Evolutionary conservation across 805 yeast genomes (phyloP).

Genomic region (Candida ortonii): DNA sequence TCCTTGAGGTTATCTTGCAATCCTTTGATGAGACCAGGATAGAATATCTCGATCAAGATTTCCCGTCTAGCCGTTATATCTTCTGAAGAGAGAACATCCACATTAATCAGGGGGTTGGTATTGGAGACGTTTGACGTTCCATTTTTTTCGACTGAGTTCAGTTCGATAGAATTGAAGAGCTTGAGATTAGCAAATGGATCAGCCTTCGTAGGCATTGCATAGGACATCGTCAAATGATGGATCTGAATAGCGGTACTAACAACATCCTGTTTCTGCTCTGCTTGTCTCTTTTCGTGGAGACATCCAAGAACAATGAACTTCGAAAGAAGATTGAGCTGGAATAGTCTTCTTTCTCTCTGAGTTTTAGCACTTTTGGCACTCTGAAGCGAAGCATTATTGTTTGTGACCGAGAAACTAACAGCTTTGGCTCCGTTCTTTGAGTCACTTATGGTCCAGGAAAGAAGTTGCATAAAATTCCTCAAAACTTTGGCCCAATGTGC

Average conservation of each 20-base stretch:
- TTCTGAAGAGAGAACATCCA: conserved; percentile 52
- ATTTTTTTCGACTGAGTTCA: conserved; percentile 8
- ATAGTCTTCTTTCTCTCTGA: conserved; percentile 32
- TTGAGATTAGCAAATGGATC: conserved; percentile 65
- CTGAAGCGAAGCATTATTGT: conserved; percentile 19
- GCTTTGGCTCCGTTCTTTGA: conserved; percentile 19
- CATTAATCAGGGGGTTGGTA: conserved; percentile 29
- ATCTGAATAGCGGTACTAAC: conserved; percentile 17
- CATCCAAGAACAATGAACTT: conserved; percentile 28
- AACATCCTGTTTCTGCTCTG: background rate
- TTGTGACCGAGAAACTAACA: conserved; percentile 26
- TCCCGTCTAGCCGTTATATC: conserved; percentile 56
- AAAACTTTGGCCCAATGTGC: conserved; percentile 69
- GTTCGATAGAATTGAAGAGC: conserved; percentile 45
- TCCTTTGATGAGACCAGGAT: conserved; percentile 47
- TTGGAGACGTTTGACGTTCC: conserved; percentile 1
- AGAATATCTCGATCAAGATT: conserved; percentile 52
- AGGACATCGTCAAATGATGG: conserved; percentile 50
- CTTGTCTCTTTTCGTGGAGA: conserved; percentile 16
- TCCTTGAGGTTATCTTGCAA: conserved; percentile 53
- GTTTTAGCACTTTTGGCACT: conserved; percentile 28
- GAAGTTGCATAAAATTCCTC: conserved; percentile 60
- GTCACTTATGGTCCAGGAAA: conserved; percentile 65
- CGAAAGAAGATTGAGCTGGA: conserved; percentile 41
- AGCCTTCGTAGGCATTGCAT: conserved; percentile 53